Percentiles rank a stretch among this genome's conserved stretches.
phyloP scores from a whole-genome alignment of 1,284 basidiomycete species.

The Pascua sp. region DNA sequence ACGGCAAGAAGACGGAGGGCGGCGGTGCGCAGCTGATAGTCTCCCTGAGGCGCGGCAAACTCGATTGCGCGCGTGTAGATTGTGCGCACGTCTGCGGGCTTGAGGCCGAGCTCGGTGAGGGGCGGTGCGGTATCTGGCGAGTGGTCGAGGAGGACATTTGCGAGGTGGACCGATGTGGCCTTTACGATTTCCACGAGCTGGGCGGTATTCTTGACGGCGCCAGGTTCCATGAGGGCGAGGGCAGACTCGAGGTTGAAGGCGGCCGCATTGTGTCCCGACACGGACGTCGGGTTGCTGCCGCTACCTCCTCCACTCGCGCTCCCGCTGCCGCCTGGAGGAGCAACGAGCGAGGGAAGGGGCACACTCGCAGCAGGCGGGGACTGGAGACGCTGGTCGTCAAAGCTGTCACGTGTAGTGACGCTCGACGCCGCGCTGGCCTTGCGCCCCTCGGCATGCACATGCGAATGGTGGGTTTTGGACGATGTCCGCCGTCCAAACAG shows the following conservation, averaged over 20 bases:
- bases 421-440: constrained; percentile 11
- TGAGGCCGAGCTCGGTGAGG: constrained; percentile 13
- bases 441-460: constrained; percentile 1
- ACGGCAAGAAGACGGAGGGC: constrained; percentile 39
- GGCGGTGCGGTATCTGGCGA: background rate
- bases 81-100: constrained; percentile 21
- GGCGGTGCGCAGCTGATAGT: constrained; percentile 32
- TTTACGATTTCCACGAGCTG: constrained; percentile 35
- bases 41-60: constrained; percentile 24
- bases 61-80: constrained; percentile 31
- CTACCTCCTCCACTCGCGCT: background rate
- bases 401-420: constrained; percentile 11
- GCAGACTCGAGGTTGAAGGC: constrained; percentile 36
- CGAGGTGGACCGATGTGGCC: constrained; percentile 33
- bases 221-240: constrained; percentile 32
- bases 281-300: background rate
- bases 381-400: constrained; percentile 13
- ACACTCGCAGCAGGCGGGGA: constrained; percentile 10
- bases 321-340: background rate
- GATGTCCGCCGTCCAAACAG: constrained; percentile 26
- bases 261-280: background rate
- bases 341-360: constrained; percentile 3
- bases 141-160: constrained; percentile 23
- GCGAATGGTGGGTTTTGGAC: constrained; percentile 5
- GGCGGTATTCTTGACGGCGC: constrained; percentile 17